These are phyloP conservation scores for Aspergillus cejpii DNA, from an alignment of 2,329 filamentous ascomycete species.

Conservation along the genomic window DNA sequence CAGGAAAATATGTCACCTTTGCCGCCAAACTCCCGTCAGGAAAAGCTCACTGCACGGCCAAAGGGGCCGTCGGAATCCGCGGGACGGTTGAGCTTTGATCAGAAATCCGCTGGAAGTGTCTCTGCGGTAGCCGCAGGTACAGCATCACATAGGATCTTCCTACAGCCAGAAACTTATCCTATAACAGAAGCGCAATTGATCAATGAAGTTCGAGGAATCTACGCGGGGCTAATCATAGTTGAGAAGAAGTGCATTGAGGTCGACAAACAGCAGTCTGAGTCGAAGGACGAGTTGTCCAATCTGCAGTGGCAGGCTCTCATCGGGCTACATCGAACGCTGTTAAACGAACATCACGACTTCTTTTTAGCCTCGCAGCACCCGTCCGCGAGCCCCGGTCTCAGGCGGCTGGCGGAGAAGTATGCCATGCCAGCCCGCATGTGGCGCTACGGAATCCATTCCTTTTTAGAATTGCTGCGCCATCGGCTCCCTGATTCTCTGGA, in stretches of 20 bases:
- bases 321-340: conserved; percentile 68
- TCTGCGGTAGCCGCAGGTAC: conserved; percentile 22
- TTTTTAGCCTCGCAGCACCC: conserved; percentile 85
- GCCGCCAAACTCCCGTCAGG: conserved; percentile 4
- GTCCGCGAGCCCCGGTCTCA: conserved; percentile 61
- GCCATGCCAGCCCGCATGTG: conserved; percentile 92
- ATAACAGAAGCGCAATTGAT: conserved; percentile 74
- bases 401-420: conserved; percentile 68
- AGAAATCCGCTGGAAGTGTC: conserved; percentile 13
- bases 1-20: conserved; percentile 6
- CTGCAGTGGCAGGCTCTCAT: conserved; percentile 83
- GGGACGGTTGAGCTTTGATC: conserved; percentile 13
- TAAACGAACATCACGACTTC: conserved; percentile 80
- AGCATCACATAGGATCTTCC: conserved; percentile 35
- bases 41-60: conserved; percentile 9
- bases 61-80: conserved; percentile 11
- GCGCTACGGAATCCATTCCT: conserved; percentile 83
- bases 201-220: conserved; percentile 59
- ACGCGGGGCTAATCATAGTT: conserved; percentile 75
- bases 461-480: conserved; percentile 69
- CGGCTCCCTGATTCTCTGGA: conserved; percentile 70
- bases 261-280: conserved; percentile 55
- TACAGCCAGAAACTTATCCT: conserved; percentile 58
- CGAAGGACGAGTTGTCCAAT: conserved; percentile 48
- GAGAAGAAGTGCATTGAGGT: conserved; percentile 84